Conservation (phyloP, 495 filamentous ascomycete genomes). For the Pyrenula massariospora region DNA sequence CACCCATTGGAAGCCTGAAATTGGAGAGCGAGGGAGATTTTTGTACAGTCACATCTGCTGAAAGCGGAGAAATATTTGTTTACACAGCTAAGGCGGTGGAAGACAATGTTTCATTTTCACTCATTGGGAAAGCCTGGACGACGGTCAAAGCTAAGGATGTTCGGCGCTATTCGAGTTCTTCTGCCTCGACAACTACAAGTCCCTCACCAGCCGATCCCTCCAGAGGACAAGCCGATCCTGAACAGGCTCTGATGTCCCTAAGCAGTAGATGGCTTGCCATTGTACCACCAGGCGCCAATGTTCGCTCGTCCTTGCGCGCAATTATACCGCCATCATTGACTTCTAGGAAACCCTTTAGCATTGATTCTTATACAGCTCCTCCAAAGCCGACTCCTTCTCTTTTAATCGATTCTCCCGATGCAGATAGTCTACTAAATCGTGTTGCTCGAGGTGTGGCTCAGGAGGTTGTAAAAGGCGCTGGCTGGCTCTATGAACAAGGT, state of each 20-base stretch:
- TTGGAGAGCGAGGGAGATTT: constrained; percentile 56
- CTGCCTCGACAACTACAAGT: constrained; percentile 40
- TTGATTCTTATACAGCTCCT: constrained; percentile 60
- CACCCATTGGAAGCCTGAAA: constrained; percentile 57
- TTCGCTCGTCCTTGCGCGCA: constrained; percentile 56
- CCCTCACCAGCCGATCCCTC: constrained; percentile 36
- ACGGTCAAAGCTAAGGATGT: constrained; percentile 47
- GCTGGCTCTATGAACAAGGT: constrained; percentile 77
- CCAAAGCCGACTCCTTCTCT: constrained; percentile 64
- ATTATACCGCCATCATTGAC: constrained; percentile 27
- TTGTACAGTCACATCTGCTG: constrained; percentile 62
- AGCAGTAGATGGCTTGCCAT: constrained; percentile 77
- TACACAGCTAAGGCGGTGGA: constrained; percentile 34
- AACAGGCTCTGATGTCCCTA: constrained; percentile 60
- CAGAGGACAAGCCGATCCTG: constrained; percentile 28
- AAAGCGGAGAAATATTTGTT: constrained; percentile 76
- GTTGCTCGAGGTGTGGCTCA: constrained; percentile 81
- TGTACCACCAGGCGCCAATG: constrained; percentile 62
- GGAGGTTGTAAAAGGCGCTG: constrained; percentile 77
- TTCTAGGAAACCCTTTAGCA: constrained; percentile 47
- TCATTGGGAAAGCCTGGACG: constrained; percentile 82
- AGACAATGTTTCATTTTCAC: constrained; percentile 53
- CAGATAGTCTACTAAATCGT: constrained; percentile 73
- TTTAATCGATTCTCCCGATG: constrained; percentile 63
- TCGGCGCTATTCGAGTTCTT: constrained; percentile 39